These are phyloP conservation scores for Pythium rishiriense DNA, from an alignment of 352 stramenopile genomes.

Conservation along the genomic window DNA sequence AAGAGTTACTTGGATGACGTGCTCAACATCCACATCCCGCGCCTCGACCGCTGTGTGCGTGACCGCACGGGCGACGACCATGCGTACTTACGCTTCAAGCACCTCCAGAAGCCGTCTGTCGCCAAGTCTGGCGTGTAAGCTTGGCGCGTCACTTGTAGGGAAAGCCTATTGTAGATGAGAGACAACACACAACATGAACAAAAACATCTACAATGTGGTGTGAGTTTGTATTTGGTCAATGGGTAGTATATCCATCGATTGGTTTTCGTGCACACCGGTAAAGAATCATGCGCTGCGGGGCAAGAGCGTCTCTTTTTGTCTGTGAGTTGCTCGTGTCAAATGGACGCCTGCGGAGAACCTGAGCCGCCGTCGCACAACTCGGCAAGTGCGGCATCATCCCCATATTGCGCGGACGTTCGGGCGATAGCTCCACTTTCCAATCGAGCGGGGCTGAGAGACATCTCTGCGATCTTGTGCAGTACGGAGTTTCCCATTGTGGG, in stretches of 20 bases:
- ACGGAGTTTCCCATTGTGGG: not conserved
- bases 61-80: conserved; percentile 80
- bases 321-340: too few species aligned
- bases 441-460: conserved; percentile 12
- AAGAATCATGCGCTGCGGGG: too few species aligned
- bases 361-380: not conserved
- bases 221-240: too few species aligned
- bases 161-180: not conserved
- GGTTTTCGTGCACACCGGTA: too few species aligned
- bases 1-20: conserved; percentile 83
- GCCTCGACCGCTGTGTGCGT: conserved; percentile 77
- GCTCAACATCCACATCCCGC: conserved; percentile 72
- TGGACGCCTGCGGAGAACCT: too few species aligned
- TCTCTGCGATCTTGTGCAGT: not conserved
- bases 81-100: conserved; percentile 85
- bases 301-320: too few species aligned
- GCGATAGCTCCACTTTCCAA: conserved; percentile 19
- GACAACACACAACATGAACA: not conserved
- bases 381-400: too few species aligned
- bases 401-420: not conserved
- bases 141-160: not conserved
- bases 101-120: conserved; percentile 49
- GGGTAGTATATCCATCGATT: too few species aligned
- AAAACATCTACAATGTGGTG: too few species aligned
- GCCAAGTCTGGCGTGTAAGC: conserved; percentile 18